Percentiles rank a stretch among this genome's conserved stretches.
phyloP scores from a whole-genome alignment of 2,329 filamentous ascomycete species.

The Aurifilum marmelostoma region DNA sequence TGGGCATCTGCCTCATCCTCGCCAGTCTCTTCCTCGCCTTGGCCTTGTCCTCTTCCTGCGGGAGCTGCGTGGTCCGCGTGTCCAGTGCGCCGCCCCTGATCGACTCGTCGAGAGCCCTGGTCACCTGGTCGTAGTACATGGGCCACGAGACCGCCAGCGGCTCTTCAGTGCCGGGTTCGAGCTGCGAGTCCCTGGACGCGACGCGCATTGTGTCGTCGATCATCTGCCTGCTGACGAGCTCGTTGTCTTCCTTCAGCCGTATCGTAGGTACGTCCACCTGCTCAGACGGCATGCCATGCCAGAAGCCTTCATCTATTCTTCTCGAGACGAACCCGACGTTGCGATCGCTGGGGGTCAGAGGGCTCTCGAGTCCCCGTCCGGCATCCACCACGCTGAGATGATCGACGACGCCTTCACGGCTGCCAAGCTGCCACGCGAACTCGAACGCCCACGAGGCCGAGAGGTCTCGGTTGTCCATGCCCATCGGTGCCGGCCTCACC shows the following conservation, averaged over 20 bases:
- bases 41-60: background rate
- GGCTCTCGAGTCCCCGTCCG: background rate
- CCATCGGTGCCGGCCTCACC: conserved; percentile 14
- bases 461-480: conserved; percentile 27
- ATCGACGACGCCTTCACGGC: conserved; percentile 20
- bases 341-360: background rate
- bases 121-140: conserved; percentile 5
- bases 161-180: background rate
- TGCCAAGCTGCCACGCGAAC: conserved; percentile 24
- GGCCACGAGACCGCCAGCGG: conserved; percentile 22
- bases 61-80: conserved; percentile 3
- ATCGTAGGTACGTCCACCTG: conserved; percentile 23
- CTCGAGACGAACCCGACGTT: conserved; percentile 15
- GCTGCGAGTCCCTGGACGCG: conserved; percentile 3
- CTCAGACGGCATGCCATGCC: conserved; percentile 1
- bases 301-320: background rate
- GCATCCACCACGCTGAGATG: conserved; percentile 14
- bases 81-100: conserved; percentile 16
- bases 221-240: background rate
- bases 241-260: background rate
- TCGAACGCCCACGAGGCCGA: conserved; percentile 23
- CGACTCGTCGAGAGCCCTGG: conserved; percentile 11
- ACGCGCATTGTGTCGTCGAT: background rate
- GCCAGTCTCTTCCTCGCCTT: background rate
- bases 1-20: background rate